phyloP scores from a whole-genome alignment of 2,329 filamentous ascomycete genomes.

The Hypoxylon sp. region DNA sequence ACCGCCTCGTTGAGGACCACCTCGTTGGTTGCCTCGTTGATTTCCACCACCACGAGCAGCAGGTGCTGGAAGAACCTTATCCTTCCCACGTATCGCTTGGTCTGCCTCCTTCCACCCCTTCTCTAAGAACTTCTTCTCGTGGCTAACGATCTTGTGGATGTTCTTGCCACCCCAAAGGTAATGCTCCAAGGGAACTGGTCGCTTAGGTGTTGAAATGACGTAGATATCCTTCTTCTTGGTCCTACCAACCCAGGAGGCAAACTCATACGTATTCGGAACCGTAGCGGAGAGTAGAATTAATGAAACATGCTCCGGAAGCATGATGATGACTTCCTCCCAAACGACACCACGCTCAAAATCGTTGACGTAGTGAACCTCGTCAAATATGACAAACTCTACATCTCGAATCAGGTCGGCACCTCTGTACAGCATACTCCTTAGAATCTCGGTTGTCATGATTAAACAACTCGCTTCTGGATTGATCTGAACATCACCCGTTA shows the following conservation, averaged over 20 bases:
- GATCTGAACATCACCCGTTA: constrained; percentile 98
- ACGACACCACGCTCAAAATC: constrained; percentile 95
- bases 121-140: constrained; percentile 90
- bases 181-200: constrained; percentile 93
- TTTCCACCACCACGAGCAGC: constrained; percentile 58
- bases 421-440: constrained; percentile 97
- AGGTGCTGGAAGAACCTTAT: constrained; percentile 65
- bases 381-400: constrained; percentile 98
- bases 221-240: constrained; percentile 99
- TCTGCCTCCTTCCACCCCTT: constrained; percentile 96
- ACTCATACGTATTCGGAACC: constrained; percentile 96
- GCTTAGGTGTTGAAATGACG: constrained; percentile 95
- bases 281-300: constrained; percentile 95
- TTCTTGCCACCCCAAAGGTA: constrained; percentile 95
- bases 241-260: constrained; percentile 96
- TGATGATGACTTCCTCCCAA: constrained; percentile 99
- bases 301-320: constrained; percentile 97
- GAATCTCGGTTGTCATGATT: constrained; percentile 99
- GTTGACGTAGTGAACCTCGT: constrained; percentile 99
- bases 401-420: constrained; percentile 96
- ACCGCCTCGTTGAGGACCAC: constrained; percentile 59
- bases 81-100: constrained; percentile 79
- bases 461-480: constrained; percentile 96
- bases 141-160: constrained; percentile 93
- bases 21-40: constrained; percentile 61